Base-by-base conservation (phyloP, 2,329 filamentous ascomycete species). In the Aspergillus fischeri region DNA sequence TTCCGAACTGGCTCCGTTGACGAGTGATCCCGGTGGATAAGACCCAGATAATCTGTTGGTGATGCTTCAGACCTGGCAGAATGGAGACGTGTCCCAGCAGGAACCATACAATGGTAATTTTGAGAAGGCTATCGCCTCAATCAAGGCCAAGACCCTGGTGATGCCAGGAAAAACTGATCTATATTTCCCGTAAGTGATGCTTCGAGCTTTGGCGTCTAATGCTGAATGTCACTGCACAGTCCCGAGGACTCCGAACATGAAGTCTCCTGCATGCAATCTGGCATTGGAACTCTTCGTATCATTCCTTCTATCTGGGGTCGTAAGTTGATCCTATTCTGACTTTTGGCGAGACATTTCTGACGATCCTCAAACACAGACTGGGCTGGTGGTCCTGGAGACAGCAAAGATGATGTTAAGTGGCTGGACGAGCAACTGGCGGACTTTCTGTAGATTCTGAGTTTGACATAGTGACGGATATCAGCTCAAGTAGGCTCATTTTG, bases 51-150 rank as follows among this genome's bases (percentile, higher is more conserved):
- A 92, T 60, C 77, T 92, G 68, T 77, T 92, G 0, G 81, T 82
- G 1, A 91, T 92, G 89, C 76, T 91, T 3, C 82, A 88, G 35
- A 92, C 89, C 0, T 94, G 90, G 90, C 89, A 93, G 70, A 80
- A 83, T 4, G 89, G 82, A 1, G 88, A 93, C 65, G 82, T 85
- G 51, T 89, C 88, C 3, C 74, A 82, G 4, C 87, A 91, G 66
- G 80, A 85, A 54, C 86, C 84, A 3, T 92, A 89, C 61, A 81
- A 86, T 57, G 86, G 83, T 1, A 75, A 89, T 60, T 88, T 91
- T 61, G 80, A 81, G 57, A 80, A 81, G 53, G 85, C 87, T 0
- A 81, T 93, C 83, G 77, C 79, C 49, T 81, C 78, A 2, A 91
- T 93, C 71, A 89, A 87, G 69, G 86, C 89, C 1, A 90, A 86